These are phyloP conservation scores for Colletotrichum scovillei DNA, from an alignment of 2,329 filamentous ascomycete species.

Conservation along the genomic window DNA sequence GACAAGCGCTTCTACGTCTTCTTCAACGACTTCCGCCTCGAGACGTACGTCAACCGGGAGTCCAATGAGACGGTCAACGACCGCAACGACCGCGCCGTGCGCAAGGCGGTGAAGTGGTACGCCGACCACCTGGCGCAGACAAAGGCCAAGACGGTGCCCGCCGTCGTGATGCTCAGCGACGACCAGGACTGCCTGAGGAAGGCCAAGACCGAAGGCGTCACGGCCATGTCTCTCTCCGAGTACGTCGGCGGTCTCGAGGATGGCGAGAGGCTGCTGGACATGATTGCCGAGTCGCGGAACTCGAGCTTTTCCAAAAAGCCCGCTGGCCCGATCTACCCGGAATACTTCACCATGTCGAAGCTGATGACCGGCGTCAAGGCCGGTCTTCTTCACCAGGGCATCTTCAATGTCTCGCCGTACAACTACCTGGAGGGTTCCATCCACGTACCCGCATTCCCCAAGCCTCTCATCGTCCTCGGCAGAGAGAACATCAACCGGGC, in stretches of 20 bases:
- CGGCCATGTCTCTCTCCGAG: constrained; percentile 74
- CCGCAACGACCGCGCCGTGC: constrained; percentile 91
- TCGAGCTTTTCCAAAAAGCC: constrained; percentile 72
- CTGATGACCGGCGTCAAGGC: constrained; percentile 94
- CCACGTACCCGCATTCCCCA: constrained; percentile 89
- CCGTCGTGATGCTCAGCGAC: constrained; percentile 93
- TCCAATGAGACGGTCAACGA: constrained; percentile 92
- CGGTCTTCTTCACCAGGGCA: constrained; percentile 90
- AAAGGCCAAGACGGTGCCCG: constrained; percentile 72
- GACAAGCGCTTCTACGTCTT: constrained; percentile 99
- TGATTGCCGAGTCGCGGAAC: constrained; percentile 86
- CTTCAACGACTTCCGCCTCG: constrained; percentile 96
- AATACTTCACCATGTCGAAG: constrained; percentile 89
- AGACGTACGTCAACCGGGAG: constrained; percentile 84
- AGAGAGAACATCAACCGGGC: constrained; percentile 96
- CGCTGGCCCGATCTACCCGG: constrained; percentile 81
- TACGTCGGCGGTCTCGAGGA: constrained; percentile 90
- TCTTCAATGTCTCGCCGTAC: constrained; percentile 96
- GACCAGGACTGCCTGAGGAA: constrained; percentile 89
- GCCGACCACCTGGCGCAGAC: constrained; percentile 79
- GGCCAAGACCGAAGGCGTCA: constrained; percentile 79
- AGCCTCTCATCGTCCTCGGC: constrained; percentile 86
- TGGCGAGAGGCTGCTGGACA: constrained; percentile 86
- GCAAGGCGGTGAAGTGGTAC: constrained; percentile 91
- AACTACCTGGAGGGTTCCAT: constrained; percentile 97